Evolutionary conservation across 2,329 filamentous ascomycete species (phyloP), one percentile per base, ranked within the genome.

Genomic region (Pyricularia grisea): DNA sequence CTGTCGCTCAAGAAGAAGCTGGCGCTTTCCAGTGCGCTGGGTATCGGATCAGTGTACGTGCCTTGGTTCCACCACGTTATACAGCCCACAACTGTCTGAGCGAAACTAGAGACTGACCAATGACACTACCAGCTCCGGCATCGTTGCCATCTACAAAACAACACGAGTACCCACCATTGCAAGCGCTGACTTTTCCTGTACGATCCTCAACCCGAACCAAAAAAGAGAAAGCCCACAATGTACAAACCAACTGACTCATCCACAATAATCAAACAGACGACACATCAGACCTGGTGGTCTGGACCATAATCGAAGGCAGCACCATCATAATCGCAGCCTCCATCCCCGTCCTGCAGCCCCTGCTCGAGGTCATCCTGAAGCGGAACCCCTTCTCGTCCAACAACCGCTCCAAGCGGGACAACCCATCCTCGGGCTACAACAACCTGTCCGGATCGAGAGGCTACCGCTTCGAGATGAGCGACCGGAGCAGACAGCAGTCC

Each of bases 271-370:
- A n/a, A 17, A 33, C 25, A 69, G 68, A 76, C 65, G 76, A 78
- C 25, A 81, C 79, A 3, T 77, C 77, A 0, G 79, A 81, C n/a
- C 74, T 82, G 4, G 76, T 82, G 1, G 77, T 82, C 31, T 84
- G 81, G 81, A 83, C 81, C 31, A 78, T 77, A 6, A 72, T 78
- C 70, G 77, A 79, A 70, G 74, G 75, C 3, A 75, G 73, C 60
- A 76, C 74, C 30, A 76, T 79, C 55, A 78, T 79, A 50, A 78
- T 78, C 67, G 77, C 77, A 7, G 74, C 74, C n/a, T 78, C 74
- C 27, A 78, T 79, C 17, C 77, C 77, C 1, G 72, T 77, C 12
- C 74, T 79, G 1, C 75, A 77, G 27, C 78, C 77, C 1, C 74
- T 79, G 27, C 70, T 76, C 50, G 75, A 77, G 42, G 3, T 50